These are phyloP conservation scores for Aspergillus ostianus DNA, from an alignment of 495 filamentous ascomycete species.

Conservation along the genomic window DNA sequence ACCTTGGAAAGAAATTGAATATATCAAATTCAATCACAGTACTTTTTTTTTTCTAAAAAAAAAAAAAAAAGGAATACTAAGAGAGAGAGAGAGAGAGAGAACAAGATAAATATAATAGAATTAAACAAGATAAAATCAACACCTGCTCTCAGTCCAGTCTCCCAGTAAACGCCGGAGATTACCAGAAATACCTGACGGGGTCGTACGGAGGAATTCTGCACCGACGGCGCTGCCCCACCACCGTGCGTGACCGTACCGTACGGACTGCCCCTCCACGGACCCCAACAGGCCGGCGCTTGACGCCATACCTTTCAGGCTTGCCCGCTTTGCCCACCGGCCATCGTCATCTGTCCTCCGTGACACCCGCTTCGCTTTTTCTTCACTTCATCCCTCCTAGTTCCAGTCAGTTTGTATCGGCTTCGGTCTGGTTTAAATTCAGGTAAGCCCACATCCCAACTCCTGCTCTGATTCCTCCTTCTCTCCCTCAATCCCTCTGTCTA, in stretches of 20 bases:
- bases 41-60: no score
- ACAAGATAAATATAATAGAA: background rate
- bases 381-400: conserved; percentile 11
- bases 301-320: conserved; percentile 21
- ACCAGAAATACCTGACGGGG: background rate
- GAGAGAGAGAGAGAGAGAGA: background rate
- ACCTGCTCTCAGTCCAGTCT: no score
- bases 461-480: conserved; percentile 6
- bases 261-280: conserved; percentile 33
- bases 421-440: conserved; percentile 5
- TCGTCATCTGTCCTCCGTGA: conserved; percentile 20
- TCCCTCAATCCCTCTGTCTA: conserved; percentile 3
- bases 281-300: conserved; percentile 41
- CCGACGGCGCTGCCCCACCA: conserved; percentile 30
- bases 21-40: background rate
- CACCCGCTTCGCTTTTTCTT: conserved; percentile 16
- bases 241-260: background rate
- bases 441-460: conserved; percentile 3
- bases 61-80: background rate
- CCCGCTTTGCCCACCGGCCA: conserved; percentile 6
- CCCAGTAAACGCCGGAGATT: no score
- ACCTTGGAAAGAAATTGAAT: no score
- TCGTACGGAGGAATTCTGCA: conserved; percentile 2
- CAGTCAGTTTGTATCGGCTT: conserved; percentile 8
- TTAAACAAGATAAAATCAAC: background rate